phyloP scores from a whole-genome alignment of 805 yeast species.

The Nakazawaea holstii region DNA sequence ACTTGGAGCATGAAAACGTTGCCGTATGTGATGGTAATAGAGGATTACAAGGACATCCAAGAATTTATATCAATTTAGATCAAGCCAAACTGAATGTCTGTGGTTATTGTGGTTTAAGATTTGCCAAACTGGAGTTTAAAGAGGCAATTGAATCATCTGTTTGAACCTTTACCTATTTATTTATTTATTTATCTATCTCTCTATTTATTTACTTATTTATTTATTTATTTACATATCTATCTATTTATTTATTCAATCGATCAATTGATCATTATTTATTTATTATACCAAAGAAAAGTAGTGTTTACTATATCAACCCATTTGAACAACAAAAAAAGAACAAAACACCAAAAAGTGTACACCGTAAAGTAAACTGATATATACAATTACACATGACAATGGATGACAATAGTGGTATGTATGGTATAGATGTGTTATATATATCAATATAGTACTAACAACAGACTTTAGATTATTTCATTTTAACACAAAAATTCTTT shows the following conservation, averaged over 20 bases:
- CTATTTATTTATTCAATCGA: background rate
- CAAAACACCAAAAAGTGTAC: background rate
- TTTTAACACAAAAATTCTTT: conserved; percentile 53
- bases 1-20: conserved; percentile 46
- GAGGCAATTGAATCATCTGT: conserved; percentile 27
- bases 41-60: conserved; percentile 77
- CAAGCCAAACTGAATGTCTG: conserved; percentile 68
- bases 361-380: background rate
- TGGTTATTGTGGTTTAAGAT: conserved; percentile 76
- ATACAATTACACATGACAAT: background rate
- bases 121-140: conserved; percentile 47
- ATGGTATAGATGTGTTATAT: background rate
- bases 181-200: background rate
- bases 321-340: background rate
- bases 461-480: conserved; percentile 39
- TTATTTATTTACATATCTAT: conserved; percentile 3
- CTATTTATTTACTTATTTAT: background rate
- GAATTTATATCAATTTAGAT: conserved; percentile 75
- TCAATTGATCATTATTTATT: background rate
- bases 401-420: conserved; percentile 20
- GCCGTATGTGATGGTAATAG: conserved; percentile 85
- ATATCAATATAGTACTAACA: background rate
- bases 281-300: background rate
- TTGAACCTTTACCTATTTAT: background rate
- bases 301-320: background rate